Evolutionary conservation across 2,329 filamentous ascomycete genomes (phyloP).

Genomic region (Aspergillus piperis): DNA sequence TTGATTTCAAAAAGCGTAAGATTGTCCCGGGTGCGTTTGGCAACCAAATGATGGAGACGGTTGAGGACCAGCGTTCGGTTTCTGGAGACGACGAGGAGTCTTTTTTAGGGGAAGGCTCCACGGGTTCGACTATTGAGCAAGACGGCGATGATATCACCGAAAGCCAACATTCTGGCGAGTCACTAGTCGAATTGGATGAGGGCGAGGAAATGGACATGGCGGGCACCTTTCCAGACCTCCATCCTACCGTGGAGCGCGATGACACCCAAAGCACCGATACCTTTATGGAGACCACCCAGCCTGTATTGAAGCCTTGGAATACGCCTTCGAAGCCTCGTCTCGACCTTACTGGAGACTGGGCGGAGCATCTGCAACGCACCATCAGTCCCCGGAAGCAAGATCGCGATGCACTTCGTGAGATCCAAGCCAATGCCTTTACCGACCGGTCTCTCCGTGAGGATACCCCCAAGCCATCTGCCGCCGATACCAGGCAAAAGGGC

Average conservation of each 20-base stretch:
- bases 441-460: constrained; percentile 45
- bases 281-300: constrained; percentile 52
- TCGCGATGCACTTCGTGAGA: constrained; percentile 69
- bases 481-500: constrained; percentile 53
- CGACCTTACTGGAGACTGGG: constrained; percentile 78
- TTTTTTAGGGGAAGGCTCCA: constrained; percentile 94
- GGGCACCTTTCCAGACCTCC: constrained; percentile 72
- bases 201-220: constrained; percentile 81
- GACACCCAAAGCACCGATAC: constrained; percentile 49
- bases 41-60: constrained; percentile 59
- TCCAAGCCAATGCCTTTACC: constrained; percentile 61
- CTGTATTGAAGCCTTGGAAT: constrained; percentile 34
- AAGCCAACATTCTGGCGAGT: constrained; percentile 60
- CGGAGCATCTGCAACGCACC: constrained; percentile 88
- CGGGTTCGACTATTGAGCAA: constrained; percentile 71
- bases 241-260: constrained; percentile 75
- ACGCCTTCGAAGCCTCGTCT: constrained; percentile 58
- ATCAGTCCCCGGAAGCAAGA: constrained; percentile 93
- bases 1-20: constrained; percentile 57
- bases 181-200: constrained; percentile 62
- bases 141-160: constrained; percentile 53
- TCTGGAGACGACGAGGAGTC: constrained; percentile 56
- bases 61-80: constrained; percentile 46
- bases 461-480: constrained; percentile 28
- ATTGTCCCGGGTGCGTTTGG: constrained; percentile 81